A percentile compares a stretch with the other conserved stretches of the same genome.
Evolutionary conservation across 163 green algal genomes (phyloP).

Genomic region (Chlamydomonas reinhardtii): DNA sequence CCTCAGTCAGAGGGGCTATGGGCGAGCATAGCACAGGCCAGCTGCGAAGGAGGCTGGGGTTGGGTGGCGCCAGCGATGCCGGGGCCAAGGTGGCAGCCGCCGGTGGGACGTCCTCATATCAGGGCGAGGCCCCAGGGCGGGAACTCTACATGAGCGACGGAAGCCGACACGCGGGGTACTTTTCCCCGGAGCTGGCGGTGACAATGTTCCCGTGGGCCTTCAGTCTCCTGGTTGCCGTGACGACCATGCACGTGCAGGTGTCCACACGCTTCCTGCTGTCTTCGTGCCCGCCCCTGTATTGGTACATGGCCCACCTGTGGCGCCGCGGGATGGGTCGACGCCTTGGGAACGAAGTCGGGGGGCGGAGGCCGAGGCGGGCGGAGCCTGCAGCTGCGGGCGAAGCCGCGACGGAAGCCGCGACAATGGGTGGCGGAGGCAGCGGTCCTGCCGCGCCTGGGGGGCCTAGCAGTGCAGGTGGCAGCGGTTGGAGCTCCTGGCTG

Average conservation of each 20-base stretch:
- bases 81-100: too few relatives aligned
- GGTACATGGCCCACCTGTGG: constrained; percentile 74
- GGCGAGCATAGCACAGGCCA: too few relatives aligned
- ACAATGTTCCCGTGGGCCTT: constrained; percentile 84
- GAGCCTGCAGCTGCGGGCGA: background rate
- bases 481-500: background rate
- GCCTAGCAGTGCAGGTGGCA: background rate
- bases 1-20: too few relatives aligned
- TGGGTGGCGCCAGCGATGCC: too few relatives aligned
- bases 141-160: too few relatives aligned
- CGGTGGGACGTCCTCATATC: too few relatives aligned
- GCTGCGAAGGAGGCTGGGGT: too few relatives aligned
- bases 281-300: constrained; percentile 83
- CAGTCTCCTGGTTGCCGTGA: constrained; percentile 66
- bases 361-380: background rate
- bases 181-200: constrained; percentile 56
- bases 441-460: background rate
- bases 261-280: constrained; percentile 88
- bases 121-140: too few relatives aligned
- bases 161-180: constrained; percentile 45
- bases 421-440: background rate
- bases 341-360: background rate
- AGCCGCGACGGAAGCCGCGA: background rate
- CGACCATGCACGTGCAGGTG: constrained; percentile 95
- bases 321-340: background rate